Evolutionary conservation across 2,329 filamentous ascomycete species (phyloP), one percentile per base, ranked within the genome.

Genomic region (Aspergillus pseudoterreus): DNA sequence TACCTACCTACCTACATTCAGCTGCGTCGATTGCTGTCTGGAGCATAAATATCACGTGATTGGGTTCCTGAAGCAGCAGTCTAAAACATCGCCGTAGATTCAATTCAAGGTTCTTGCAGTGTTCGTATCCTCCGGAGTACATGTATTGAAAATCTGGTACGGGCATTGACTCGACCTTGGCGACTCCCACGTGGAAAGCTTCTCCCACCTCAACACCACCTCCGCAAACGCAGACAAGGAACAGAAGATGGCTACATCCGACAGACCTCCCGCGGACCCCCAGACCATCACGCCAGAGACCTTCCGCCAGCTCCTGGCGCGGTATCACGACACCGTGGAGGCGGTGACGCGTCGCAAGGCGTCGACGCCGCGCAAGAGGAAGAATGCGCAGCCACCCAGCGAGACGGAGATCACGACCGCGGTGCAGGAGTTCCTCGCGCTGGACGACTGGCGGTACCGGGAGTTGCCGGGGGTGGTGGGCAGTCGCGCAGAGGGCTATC

Each of bases 391-490:
- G 39, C 5, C 42, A 43, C 30, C 51, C 45, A 17, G 49, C 44
- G 12, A 50, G 42, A 52, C 24, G 14, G 9, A 19, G 2, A 9
- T 6, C 43, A 15, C 21, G 17, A 17, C n/a, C 17, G 6, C 14
- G 22, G n/a, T 6, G 4, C 2, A 44, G 63, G 30, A 47, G 6
- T 72, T 69, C 22, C 32, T 69, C 6, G 45, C 63, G 30, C 54
- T 74, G 22, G 72, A 75, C 57, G 43, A 47, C 9, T 74, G 69
- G 66, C 63, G 74, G 27, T 76, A 73, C 57, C 62, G 64, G 21
- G 54, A 35, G 11, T 52, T 75, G 15, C 71, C 71, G 0, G 47
- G 27, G 6, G 24, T 43, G 55, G 22, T 22, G 6, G 22, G 50
- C 32, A 49, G 60, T 44, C 54, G 51, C 12, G 43, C 11, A 47